A percentile compares a stretch with the other conserved stretches of the same genome.
These are phyloP conservation scores for Amanita thiersii DNA, from an alignment of 768 basidiomycete genomes.

Conservation along the genomic window DNA sequence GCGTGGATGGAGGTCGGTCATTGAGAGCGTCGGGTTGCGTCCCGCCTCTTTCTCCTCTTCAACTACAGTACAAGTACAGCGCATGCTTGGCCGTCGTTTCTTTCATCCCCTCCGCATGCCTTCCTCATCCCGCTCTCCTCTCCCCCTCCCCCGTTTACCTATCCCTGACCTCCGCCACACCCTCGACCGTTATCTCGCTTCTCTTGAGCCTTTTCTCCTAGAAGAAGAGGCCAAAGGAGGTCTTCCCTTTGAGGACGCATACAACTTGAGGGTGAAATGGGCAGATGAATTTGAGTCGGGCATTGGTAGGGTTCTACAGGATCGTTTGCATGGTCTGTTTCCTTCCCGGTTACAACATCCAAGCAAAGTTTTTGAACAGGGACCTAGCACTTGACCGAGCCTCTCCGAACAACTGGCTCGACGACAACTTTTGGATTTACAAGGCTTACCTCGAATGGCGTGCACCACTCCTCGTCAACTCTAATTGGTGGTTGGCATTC, in stretches of 20 bases:
- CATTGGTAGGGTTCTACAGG: slow-evolving; percentile 61
- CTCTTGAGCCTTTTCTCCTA: slow-evolving; percentile 69
- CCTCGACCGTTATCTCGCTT: slow-evolving; percentile 69
- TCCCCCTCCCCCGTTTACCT: slow-evolving; percentile 79
- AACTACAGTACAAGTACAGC: background rate
- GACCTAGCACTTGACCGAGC: slow-evolving; percentile 64
- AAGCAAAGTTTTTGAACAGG: slow-evolving; percentile 15
- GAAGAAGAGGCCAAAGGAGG: slow-evolving; percentile 63
- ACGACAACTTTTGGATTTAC: slow-evolving; percentile 88
- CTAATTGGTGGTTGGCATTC: slow-evolving; percentile 95
- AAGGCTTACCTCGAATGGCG: slow-evolving; percentile 88
- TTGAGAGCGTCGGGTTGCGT: background rate
- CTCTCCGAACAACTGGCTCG: slow-evolving; percentile 89
- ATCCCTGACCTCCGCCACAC: slow-evolving; percentile 73
- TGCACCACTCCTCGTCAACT: slow-evolving; percentile 77
- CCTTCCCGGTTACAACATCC: slow-evolving; percentile 5
- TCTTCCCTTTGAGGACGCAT: slow-evolving; percentile 38
- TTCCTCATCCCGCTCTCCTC: slow-evolving; percentile 42
- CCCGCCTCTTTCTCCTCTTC: background rate
- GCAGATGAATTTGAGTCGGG: slow-evolving; percentile 66
- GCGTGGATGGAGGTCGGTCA: slow-evolving; percentile 22
- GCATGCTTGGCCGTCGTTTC: slow-evolving; percentile 3
- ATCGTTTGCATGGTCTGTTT: slow-evolving; percentile 60
- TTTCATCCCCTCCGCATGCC: slow-evolving; percentile 11
- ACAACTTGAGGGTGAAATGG: slow-evolving; percentile 47